A percentile compares a stretch with the other conserved stretches of the same genome.
These are phyloP conservation scores for Peribolospora kevripleyi DNA, from an alignment of 768 basidiomycete genomes.

Conservation along the genomic window DNA sequence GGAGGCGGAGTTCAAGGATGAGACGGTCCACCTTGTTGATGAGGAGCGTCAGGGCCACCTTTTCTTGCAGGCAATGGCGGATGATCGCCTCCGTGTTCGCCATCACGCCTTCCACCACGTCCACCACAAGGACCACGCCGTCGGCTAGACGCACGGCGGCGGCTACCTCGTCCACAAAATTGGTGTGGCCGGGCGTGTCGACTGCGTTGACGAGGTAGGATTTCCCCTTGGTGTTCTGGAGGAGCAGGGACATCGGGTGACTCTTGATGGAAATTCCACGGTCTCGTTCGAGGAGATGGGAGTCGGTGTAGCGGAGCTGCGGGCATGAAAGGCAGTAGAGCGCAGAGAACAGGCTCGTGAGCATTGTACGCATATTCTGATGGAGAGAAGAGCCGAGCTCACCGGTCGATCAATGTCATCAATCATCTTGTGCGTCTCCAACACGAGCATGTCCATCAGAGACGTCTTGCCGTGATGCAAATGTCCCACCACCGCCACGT, in stretches of 20 bases:
- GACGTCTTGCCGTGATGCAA: conserved; percentile 96
- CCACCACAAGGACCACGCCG: conserved; percentile 78
- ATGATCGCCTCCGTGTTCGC: conserved; percentile 70
- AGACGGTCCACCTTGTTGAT: conserved; percentile 96
- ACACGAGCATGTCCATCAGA: conserved; percentile 85
- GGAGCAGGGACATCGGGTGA: conserved; percentile 77
- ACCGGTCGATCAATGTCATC: conserved; percentile 85
- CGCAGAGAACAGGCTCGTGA: background rate
- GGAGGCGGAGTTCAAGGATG: conserved; percentile 84
- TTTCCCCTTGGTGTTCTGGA: conserved; percentile 64
- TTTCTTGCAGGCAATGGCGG: conserved; percentile 67
- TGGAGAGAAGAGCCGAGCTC: conserved; percentile 17
- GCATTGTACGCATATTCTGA: background rate
- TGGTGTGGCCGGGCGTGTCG: conserved; percentile 94
- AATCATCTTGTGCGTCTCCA: conserved; percentile 80
- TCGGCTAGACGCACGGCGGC: conserved; percentile 64
- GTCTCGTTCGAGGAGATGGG: conserved; percentile 64
- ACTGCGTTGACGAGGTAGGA: conserved; percentile 80
- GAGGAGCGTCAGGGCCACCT: conserved; percentile 35
- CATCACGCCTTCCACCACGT: conserved; percentile 84
- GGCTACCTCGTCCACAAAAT: conserved; percentile 95
- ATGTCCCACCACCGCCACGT: conserved; percentile 87
- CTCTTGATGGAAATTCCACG: conserved; percentile 90
- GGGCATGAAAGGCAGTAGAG: background rate
- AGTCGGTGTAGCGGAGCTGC: conserved; percentile 86